A percentile compares a stretch with the other conserved stretches of the same genome.
Conservation (phyloP, 345 rosid genomes). For the Xanthoceras sorbifolium region DNA sequence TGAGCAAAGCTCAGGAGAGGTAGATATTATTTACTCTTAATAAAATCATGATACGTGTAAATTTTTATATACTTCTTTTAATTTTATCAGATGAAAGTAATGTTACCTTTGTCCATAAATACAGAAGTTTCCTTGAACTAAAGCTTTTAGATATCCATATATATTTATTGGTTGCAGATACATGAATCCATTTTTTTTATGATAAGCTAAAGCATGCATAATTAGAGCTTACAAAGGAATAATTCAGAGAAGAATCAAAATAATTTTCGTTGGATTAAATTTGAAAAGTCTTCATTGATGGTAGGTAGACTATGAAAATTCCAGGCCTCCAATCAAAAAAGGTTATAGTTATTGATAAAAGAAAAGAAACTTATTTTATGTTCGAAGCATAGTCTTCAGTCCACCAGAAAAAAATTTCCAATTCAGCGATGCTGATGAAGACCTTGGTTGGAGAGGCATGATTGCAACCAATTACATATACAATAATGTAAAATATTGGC, state of each 20-base stretch:
- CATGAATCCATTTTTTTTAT: neutral
- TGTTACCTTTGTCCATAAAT: neutral
- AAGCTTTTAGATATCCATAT: neutral
- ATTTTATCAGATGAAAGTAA: no score
- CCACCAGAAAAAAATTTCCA: neutral
- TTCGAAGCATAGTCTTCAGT: neutral
- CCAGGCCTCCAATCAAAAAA: neutral
- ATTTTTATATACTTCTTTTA: no score
- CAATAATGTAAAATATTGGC: neutral
- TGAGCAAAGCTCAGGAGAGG: no score
- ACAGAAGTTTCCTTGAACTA: neutral
- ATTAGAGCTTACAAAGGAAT: neutral
- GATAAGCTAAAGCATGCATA: neutral
- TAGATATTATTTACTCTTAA: no score
- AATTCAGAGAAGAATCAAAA: neutral
- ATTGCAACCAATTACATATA: neutral
- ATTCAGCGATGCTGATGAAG: neutral
- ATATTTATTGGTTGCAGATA: neutral
- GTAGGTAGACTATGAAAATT: neutral
- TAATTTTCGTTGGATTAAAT: neutral
- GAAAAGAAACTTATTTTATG: neutral
- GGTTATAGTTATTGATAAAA: neutral
- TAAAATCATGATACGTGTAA: no score
- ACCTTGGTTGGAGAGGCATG: neutral
- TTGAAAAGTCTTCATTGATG: constrained; percentile 2